phyloP scores from a whole-genome alignment of 2,329 filamentous ascomycete genomes.

The Torrubiellomyces zombiae region DNA sequence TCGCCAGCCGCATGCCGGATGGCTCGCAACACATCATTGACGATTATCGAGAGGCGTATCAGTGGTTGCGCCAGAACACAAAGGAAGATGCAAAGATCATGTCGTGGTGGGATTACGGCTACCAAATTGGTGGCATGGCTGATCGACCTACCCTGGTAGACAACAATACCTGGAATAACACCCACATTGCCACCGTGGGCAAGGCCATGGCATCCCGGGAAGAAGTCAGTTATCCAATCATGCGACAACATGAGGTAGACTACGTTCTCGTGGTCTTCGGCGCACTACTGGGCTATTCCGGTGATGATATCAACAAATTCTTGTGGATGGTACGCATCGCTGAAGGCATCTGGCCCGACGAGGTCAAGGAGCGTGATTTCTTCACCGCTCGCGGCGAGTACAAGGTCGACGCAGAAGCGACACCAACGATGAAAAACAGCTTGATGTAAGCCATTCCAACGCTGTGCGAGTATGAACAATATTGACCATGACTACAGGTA shows the following conservation, averaged over 20 bases:
- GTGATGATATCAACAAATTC: conserved; percentile 99
- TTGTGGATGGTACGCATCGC: conserved; percentile 99
- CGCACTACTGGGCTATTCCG: conserved; percentile 88
- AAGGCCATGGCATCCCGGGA: conserved; percentile 97
- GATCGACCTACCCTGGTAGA: conserved; percentile 93
- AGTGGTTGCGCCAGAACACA: conserved; percentile 98
- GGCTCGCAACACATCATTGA: conserved; percentile 98
- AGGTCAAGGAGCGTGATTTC: conserved; percentile 92
- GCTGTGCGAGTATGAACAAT: too few species aligned
- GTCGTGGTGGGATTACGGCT: conserved; percentile 99
- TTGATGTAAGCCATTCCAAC: conserved; percentile 69
- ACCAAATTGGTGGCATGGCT: conserved; percentile 99
- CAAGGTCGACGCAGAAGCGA: conserved; percentile 81
- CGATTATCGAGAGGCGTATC: conserved; percentile 97
- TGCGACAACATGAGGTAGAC: conserved; percentile 96
- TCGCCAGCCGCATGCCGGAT: conserved; percentile 83
- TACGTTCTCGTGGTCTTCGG: conserved; percentile 98
- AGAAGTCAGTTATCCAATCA: conserved; percentile 96
- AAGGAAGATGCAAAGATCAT: conserved; percentile 91
- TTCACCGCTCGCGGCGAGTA: conserved; percentile 93
- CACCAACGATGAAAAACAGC: conserved; percentile 96
- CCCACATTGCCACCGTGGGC: conserved; percentile 94
- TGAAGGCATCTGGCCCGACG: conserved; percentile 98
- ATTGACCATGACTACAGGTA: conserved; percentile 66
- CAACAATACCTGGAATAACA: conserved; percentile 99